Conservation (phyloP, 2,329 filamentous ascomycete species). For the Hypoxylon sp. region DNA sequence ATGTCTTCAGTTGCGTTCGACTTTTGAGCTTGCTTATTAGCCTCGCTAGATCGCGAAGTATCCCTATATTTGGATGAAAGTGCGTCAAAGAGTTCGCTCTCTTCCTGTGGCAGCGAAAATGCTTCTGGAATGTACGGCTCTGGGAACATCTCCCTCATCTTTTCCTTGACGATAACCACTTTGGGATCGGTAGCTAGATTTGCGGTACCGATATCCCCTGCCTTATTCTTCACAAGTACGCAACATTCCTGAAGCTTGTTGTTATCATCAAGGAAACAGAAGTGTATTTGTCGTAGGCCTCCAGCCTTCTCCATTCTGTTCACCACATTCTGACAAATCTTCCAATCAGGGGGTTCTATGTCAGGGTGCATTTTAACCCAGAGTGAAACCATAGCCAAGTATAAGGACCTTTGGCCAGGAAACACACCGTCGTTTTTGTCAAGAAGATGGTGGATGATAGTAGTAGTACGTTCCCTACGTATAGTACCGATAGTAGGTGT, state of each 20-base stretch:
- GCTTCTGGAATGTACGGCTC: constrained; percentile 59
- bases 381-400: constrained; percentile 62
- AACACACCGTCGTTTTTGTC: constrained; percentile 63
- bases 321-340: constrained; percentile 47
- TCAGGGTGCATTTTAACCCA: constrained; percentile 61
- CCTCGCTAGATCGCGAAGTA: constrained; percentile 16
- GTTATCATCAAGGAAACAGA: constrained; percentile 50
- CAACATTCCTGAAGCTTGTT: constrained; percentile 49
- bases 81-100: constrained; percentile 53
- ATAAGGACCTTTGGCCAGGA: constrained; percentile 66
- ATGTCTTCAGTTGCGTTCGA: constrained; percentile 51
- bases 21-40: constrained; percentile 37
- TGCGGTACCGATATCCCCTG: constrained; percentile 13
- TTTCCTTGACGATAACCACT: constrained; percentile 61
- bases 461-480: constrained; percentile 55
- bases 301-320: constrained; percentile 51
- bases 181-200: constrained; percentile 60
- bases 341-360: constrained; percentile 57
- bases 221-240: constrained; percentile 45
- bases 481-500: constrained; percentile 51
- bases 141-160: constrained; percentile 64
- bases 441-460: constrained; percentile 61
- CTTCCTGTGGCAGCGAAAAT: constrained; percentile 57
- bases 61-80: constrained; percentile 49
- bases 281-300: constrained; percentile 47